Base-by-base conservation (phyloP, 176 grass and related monocot species). In the Oryza glaberrima region DNA sequence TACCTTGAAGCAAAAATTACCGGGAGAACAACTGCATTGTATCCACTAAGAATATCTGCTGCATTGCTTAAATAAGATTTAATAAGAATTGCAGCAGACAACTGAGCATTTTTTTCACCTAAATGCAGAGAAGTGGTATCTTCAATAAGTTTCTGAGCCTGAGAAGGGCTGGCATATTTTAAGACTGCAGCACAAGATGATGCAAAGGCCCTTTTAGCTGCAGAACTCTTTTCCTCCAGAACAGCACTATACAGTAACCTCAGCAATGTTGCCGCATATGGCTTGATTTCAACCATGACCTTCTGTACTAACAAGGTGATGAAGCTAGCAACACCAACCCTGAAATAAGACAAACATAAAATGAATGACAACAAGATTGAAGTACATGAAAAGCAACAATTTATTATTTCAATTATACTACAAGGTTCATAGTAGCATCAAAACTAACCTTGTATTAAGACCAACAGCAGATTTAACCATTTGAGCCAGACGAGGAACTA, bases 1-100 rank as follows among this genome's bases (percentile, higher is more conserved):
- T 91, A 98, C 96, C 93, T 95, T 76, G 93, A 98, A 88, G 89
- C 71, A 95, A 98, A 98, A 82, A 91, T 88, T 81, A 98, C 83
- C 81, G 96, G 96, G 69, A 98, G 74, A 79, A 98, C 77, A 40
- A 84, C 82, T 28, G 87, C 73, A 85, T 90, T 90, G 51, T 98
- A 98, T 74, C 96, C 96, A 89, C 85, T 83, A 41, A 95, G 81
- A 88, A 98, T 67, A 77, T 95, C 93, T 38, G 82, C 43, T 30
- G 93, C 93, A 90, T 93, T 90, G 84, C 87, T 95, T 65, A 91
- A 90, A 83, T 90, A 98, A 60, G 93, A 86, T 88, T 93, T 92
- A 76, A 95, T 85, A 92, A 98, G 96, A 88, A 98, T 70, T 70
- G 96, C 96, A 71, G 93, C 91, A 75, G 95, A 98, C 69, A 95